A percentile compares a stretch with the other conserved stretches of the same genome.
Conservation (phyloP, 1,139 yeast species). For the Suhomyces atakaporum region DNA sequence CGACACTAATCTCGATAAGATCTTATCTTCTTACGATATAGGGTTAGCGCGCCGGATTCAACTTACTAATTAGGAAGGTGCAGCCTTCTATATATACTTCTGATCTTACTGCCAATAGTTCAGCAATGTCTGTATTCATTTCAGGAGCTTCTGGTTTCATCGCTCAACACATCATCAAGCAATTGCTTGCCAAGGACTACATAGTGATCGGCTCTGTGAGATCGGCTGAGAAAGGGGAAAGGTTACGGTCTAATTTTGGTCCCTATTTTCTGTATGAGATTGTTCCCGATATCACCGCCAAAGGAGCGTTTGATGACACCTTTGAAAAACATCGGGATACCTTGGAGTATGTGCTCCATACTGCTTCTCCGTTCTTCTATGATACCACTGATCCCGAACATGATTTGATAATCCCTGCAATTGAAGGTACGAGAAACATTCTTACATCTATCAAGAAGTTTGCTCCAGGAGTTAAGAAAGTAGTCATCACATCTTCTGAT, state of each 20-base stretch:
- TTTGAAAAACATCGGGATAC: constrained; percentile 23
- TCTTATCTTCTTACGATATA: too few relatives aligned
- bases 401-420: constrained; percentile 43
- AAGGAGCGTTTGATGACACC: constrained; percentile 38
- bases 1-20: too few relatives aligned
- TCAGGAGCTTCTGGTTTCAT: constrained; percentile 48
- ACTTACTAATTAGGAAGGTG: constrained; percentile 1
- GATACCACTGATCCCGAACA: constrained; percentile 39
- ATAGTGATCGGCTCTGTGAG: constrained; percentile 40
- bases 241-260: constrained; percentile 22
- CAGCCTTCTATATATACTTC: background rate
- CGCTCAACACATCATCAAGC: constrained; percentile 34
- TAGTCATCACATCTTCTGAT: constrained; percentile 47
- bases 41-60: too few relatives aligned
- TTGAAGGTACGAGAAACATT: constrained; percentile 40
- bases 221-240: constrained; percentile 33
- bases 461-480: constrained; percentile 31
- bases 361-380: constrained; percentile 27
- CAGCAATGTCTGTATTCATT: constrained; percentile 29
- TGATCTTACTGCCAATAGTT: background rate
- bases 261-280: constrained; percentile 32
- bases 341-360: constrained; percentile 19
- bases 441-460: constrained; percentile 29
- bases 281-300: constrained; percentile 35
- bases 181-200: constrained; percentile 29